Evolutionary conservation across 2,329 filamentous ascomycete species (phyloP), one percentile per base, ranked within the genome.

Genomic region (Aspergillus pseudonomiae): DNA sequence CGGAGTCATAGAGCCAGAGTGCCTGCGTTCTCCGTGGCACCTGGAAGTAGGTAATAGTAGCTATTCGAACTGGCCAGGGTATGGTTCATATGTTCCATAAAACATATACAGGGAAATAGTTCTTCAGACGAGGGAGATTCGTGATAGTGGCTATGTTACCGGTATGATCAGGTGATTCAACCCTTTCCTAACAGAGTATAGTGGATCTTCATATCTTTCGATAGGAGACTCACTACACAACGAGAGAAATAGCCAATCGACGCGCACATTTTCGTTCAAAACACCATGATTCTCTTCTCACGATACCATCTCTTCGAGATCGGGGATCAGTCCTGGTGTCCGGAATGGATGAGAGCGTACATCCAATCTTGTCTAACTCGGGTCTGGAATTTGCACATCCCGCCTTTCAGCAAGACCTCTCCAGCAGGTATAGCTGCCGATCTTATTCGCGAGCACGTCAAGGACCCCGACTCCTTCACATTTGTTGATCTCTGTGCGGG

Each of bases 401-500:
- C 68, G 0, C 30, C 55, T 6, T 68, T 67, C 63, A 70, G 66
- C 57, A 62, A 64, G 53, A 43, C 62, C 58, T 9, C 67, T 54
- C 34, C 65, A 39, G 57, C 69, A 60, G 55, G 66, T 28, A 32
- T 65, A 56, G 66, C 66, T 28, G 61, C 63, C 28, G 61, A 55
- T 7, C 59, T 71, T 16, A 57, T 72, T 41, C 48, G 61, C 10
- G 63, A 67, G 12, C 45, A 90, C 16, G 81, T 82, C 41, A 64
- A 72, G 6, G 72, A 79, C 30, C 78, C 86, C 1, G 77, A 81
- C 21, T 76, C 80, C 2, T 88, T 90, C 75, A 87, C 85, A 21
- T 88, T 91, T 69, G 84, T 93, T 65, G 91, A 94, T 78, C 91
- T 93, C 76, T 92, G 90, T 75, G 89, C 90, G 2, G 91, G 91